Evolutionary conservation across 257 asterid species (phyloP), one percentile per base, ranked within the genome.

Genomic region (Capsicum baccatum): DNA sequence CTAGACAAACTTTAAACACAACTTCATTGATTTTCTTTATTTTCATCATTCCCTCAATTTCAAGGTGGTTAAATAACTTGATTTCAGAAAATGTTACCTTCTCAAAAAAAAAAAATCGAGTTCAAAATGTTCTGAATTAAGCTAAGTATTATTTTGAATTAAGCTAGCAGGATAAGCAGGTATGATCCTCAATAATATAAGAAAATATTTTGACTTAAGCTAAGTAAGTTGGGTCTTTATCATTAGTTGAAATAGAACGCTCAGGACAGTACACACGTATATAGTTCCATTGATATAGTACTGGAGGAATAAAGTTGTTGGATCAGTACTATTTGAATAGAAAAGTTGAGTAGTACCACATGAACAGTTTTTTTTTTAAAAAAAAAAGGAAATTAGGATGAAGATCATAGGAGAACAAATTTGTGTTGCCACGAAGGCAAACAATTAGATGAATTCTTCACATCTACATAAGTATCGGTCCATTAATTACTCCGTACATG

Each of bases 21-120:
- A 68, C 76, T 68, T 42, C 57, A 44, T 44, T 44, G 35, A 70
- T 47, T 16, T 70, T 70, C 57, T 70, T 70, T 33, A 66, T 66
- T 12, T 33, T 12, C n/a, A 66, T 15, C 73, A 35, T 66, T 33
- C 73, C 73, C 73, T 66, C 47, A 66, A 66, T 66, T 47, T 33
- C 73, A 66, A 66, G 44, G 48, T 66, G 73, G 48, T 66, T 35
- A 66, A 66, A 33, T 33, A 66, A 12, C 73, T 66, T 6, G 8
- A 66, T 19, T 66, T 12, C 9, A 33, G 16, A 66, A 26, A 26
- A 26, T 26, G 33, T 26, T 26, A 26, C 33, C 33, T 26, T 26
- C 33, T 26, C 33, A 26, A 26, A 26, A 26, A 26, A 26, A n/a
- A 26, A 26, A 26, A 26, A 26, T 1, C 33, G 33, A 26, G 33